A percentile compares a stretch with the other conserved stretches of the same genome.
These are phyloP conservation scores for Phytophthora fragariae DNA, from an alignment of 352 stramenopile species.

Conservation along the genomic window DNA sequence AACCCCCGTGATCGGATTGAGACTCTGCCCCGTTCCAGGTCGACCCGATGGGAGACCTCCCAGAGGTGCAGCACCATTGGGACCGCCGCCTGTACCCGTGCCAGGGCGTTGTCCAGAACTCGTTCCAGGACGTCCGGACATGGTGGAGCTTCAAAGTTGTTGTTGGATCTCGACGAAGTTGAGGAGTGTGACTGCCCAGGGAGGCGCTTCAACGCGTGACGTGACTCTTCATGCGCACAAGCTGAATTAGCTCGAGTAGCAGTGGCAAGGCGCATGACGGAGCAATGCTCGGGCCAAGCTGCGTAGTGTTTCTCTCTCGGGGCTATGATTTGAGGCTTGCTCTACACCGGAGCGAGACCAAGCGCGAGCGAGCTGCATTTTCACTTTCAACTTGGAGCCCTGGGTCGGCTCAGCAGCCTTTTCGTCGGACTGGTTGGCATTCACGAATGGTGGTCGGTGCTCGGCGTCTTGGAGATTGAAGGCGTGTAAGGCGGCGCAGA, in stretches of 20 bases:
- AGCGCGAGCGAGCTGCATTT: conserved; percentile 22
- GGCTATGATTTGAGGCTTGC: neutral
- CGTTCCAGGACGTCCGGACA: conserved; percentile 51
- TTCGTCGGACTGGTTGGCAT: conserved; percentile 14
- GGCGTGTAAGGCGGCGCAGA: conserved; percentile 28
- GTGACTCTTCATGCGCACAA: conserved; percentile 25
- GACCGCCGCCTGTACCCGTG: conserved; percentile 52
- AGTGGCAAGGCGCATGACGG: conserved; percentile 25
- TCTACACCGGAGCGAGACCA: conserved; percentile 16
- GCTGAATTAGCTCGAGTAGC: conserved; percentile 10
- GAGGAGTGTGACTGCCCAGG: conserved; percentile 12
- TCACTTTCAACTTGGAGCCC: conserved; percentile 25
- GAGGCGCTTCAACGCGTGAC: conserved; percentile 22
- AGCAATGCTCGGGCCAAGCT: conserved; percentile 20
- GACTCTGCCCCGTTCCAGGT: conserved; percentile 64
- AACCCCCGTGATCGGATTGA: conserved; percentile 67
- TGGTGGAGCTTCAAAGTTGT: neutral
- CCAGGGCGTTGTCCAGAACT: conserved; percentile 65
- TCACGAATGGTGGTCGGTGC: neutral
- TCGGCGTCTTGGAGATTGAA: conserved; percentile 5
- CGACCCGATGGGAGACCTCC: conserved; percentile 37
- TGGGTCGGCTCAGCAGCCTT: neutral
- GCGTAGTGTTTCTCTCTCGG: conserved; percentile 12
- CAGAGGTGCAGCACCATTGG: conserved; percentile 24
- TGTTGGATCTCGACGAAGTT: conserved; percentile 21